Base-by-base conservation (phyloP, 805 yeast species). In the Komagataella pastoris region DNA sequence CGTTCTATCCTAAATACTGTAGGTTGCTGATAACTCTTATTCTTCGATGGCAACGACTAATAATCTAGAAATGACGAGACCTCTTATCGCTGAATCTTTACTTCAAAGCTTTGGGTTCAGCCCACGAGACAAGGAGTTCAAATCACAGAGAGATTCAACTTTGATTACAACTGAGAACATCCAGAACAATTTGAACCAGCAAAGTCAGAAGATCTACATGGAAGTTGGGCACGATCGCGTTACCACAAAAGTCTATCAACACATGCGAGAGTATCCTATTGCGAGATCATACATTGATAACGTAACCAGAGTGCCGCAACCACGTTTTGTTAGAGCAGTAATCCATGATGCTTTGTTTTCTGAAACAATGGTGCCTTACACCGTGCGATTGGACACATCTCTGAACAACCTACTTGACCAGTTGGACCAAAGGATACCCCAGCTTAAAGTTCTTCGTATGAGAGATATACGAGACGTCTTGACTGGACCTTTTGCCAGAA, bases 371-470 rank as follows among this genome's bases (percentile, higher is more conserved):
- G 57, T 55, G 51, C 43, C 47, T 12, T 62, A 58, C 52, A 60
- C 66, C 2, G 52, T 46, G 24, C 48, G 53, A 5, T 44, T 75
- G n/a, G 86, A 86, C 63, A 71, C 69, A 50, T 63, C 69, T 30
- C 72, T 82, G n/a, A 83, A 85, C 57, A 58, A 68, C 30, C 66
- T 77, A n/a, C 75, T 89, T 57, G 63, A 61, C 53, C 61, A 70
- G 43, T 67, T 88, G 47, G 96, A 89, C 59, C 62, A 65, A 54
- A 61, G 67, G 46, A 67, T 79, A 18, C 96, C 96, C 3, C 68
- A 71, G 44, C 65, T 82, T 52, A 79, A 79, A 67, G 75, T 83
- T 1, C 64, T 75, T 36, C 76, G 78, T 50, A 72, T 72, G 61
- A 66, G 69, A 49, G 77, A 73, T 53, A 59, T 81, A 49, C 71